Base-by-base conservation (phyloP, 345 rosid species). In the Heritiera littoralis region DNA sequence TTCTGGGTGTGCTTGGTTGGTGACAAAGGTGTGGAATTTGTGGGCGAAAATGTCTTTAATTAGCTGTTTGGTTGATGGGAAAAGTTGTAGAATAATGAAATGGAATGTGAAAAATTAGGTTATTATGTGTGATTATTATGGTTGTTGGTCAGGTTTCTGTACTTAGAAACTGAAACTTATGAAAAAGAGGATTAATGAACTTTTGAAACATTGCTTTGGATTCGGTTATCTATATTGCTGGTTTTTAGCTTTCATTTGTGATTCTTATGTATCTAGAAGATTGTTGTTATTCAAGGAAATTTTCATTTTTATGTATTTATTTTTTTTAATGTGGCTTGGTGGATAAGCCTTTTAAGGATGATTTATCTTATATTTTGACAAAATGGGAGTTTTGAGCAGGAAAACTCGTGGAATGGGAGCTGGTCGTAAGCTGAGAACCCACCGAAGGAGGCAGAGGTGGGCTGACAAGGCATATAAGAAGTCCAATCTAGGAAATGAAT, bases 381-480 rank as follows among this genome's bases (percentile, higher is more conserved):
- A 74, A 43, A 12, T 23, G 35, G 13, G 35, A 40, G 28, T 38
- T 56, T 73, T 28, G 45, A 67, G 35, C 88, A 90, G 94, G 86
- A 92, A 92, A 86, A 92, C 94, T 32, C 91, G 85, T 78, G 96
- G 96, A 59, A 90, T 90, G 92, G 94, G 93, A 89, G 89, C 94
- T 58, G 96, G 86, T 71, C 91, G 98, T 80, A 95, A 95, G 92
- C 88, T 95, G 84, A 89, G 87, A 84, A 83, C 79, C 77, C 98
- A 88, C 84, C 84, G 98, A 1, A 91, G 91, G 41, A 90, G 81
- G 45, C 95, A 95, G 77, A 92, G 96, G 89, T 95, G 99, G 98
- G 93, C 99, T 0, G 98, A 95, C 84, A 95, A 95, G 87, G 10
- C 91, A 30, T 93, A 92, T 89, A 95, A 93, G 86, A 95, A 93